Conservation (phyloP, 2,329 filamentous ascomycete genomes). For the Colletotrichum gigasporum region DNA sequence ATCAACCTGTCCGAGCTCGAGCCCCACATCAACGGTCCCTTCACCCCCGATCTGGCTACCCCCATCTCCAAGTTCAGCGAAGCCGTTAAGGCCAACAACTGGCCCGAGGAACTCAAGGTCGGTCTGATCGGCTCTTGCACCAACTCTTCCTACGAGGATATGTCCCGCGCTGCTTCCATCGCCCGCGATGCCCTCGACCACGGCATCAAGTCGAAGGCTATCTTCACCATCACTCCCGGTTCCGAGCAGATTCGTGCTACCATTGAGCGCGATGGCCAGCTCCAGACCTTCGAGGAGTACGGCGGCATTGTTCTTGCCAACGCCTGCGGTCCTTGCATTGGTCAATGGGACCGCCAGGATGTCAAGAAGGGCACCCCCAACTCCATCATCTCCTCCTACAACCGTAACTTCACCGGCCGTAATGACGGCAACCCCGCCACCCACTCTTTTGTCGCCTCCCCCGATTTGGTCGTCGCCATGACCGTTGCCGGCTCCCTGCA, state of each 20-base stretch:
- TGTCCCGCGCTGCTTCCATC: conserved; percentile 92
- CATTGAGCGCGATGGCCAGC: conserved; percentile 88
- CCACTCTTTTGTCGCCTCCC: conserved; percentile 92
- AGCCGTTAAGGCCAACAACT: conserved; percentile 91
- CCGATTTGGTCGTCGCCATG: conserved; percentile 88
- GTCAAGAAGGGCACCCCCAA: conserved; percentile 96
- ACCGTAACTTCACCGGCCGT: conserved; percentile 99
- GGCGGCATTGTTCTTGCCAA: conserved; percentile 95
- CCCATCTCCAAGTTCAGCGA: conserved; percentile 98
- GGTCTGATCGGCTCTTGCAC: conserved; percentile 98
- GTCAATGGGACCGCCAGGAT: conserved; percentile 93
- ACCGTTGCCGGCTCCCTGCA: conserved; percentile 83
- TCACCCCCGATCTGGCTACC: conserved; percentile 97
- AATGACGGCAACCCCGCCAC: conserved; percentile 97
- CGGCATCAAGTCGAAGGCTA: conserved; percentile 90
- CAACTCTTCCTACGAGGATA: conserved; percentile 87
- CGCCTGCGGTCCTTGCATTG: conserved; percentile 92
- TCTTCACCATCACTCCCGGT: conserved; percentile 95
- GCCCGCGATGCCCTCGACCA: conserved; percentile 90
- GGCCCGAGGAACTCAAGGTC: conserved; percentile 96
- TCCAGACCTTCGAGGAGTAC: conserved; percentile 95
- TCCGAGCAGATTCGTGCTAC: conserved; percentile 97
- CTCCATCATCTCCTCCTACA: conserved; percentile 98
- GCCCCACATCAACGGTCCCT: conserved; percentile 98
- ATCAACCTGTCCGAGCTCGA: conserved; percentile 95